Evolutionary conservation across 192 early-diverging fungal genomes (phyloP), one percentile per base, ranked within the genome.

Genomic region (Coemansia sp.): DNA sequence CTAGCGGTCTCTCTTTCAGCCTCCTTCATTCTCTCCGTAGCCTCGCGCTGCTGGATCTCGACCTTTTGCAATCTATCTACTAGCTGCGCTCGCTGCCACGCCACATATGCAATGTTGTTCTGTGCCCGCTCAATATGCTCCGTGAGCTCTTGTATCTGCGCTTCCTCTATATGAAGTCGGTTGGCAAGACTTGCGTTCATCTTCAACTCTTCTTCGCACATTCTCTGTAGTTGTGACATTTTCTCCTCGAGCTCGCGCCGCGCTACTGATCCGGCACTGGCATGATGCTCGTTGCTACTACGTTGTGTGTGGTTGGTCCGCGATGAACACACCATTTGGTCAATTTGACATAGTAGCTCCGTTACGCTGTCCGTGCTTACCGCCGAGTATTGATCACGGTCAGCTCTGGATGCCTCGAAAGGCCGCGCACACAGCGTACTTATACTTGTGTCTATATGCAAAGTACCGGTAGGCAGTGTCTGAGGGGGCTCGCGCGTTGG

Each of bases 301-400:
- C 66, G 35, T n/a, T 26, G 52, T 1, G 30, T 14, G 32, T 69
- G 53, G 8, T 43, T 33, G 55, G 30, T 64, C 23, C 49, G 49
- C 33, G 78, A 42, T 7, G 73, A 49, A 6, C 47, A 49, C 1
- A 75, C 67, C 47, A 67, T 65, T 5, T 32, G 37, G 40, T 80
- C 70, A 39, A 80, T 80, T 8, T 67, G 73, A 37, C 73, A 43
- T 6, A 80, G 63, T 39, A 80, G 73, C 50, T 75, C 78, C 0
- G 73, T 69, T 1, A 80, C 64, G 64, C 72, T 74, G 52, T 78
- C 77, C 1, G 72, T 69, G 69, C 72, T 72, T 4, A 59, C 40
- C 19, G 63, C 63, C 63, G 67, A 60, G 37, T 38, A 42, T 39
- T 50, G 37, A n/a, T 49, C 67, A 4, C 57, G 17, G 33, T 37